Evolutionary conservation across 2,329 filamentous ascomycete genomes (phyloP).

Genomic region (Penicillium sp.): DNA sequence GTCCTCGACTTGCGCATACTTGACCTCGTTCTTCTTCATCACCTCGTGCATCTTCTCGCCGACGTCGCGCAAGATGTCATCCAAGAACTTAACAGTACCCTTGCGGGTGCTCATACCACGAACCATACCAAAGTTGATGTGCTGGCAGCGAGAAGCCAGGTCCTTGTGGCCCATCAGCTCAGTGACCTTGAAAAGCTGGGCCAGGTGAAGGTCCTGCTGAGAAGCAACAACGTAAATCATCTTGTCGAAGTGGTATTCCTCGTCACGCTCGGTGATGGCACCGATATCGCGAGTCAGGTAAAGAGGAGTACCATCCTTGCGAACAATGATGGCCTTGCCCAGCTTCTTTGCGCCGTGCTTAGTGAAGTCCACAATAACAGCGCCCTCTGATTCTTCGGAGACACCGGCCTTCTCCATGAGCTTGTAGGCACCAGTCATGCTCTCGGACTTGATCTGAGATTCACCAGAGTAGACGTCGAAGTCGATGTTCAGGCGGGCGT

Average conservation of each 20-base stretch:
- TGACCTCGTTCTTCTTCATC: conserved; percentile 86
- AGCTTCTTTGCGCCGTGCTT: conserved; percentile 69
- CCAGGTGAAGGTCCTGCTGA: conserved; percentile 65
- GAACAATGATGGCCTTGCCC: conserved; percentile 66
- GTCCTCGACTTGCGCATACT: conserved; percentile 87
- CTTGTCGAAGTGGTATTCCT: conserved; percentile 64
- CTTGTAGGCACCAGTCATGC: conserved; percentile 62
- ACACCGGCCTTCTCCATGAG: conserved; percentile 61
- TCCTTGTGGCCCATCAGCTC: conserved; percentile 64
- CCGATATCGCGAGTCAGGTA: conserved; percentile 72
- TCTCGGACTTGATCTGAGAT: conserved; percentile 64
- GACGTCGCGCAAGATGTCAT: conserved; percentile 75
- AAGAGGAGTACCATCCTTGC: conserved; percentile 66
- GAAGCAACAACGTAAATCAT: conserved; percentile 69
- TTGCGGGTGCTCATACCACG: conserved; percentile 66
- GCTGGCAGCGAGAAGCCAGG: conserved; percentile 59
- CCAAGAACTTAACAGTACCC: conserved; percentile 72
- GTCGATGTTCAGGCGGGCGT: conserved; percentile 64
- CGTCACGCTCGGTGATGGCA: conserved; percentile 62
- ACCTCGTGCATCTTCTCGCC: conserved; percentile 97
- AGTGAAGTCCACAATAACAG: conserved; percentile 68
- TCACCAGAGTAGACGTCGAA: conserved; percentile 71
- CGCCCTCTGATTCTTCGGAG: conserved; percentile 65
- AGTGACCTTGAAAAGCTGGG: conserved; percentile 66
- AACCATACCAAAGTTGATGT: conserved; percentile 69